Percentiles rank a stretch among this genome's conserved stretches.
These are phyloP conservation scores for Neocucurbitaria cava DNA, from an alignment of 2,329 filamentous ascomycete species.

Conservation along the genomic window DNA sequence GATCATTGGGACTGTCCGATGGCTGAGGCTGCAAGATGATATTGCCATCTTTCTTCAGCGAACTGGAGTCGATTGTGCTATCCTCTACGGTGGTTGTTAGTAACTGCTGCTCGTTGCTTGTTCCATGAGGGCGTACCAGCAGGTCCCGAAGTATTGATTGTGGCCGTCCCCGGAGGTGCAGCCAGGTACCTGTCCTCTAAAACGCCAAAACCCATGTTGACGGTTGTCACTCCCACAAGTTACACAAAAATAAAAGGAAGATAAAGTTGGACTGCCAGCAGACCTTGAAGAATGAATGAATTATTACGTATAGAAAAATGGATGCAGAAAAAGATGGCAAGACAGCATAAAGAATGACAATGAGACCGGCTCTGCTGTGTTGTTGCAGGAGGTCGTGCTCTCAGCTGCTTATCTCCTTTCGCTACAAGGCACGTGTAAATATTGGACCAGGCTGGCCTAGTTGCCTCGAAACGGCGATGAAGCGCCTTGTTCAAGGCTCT, in stretches of 20 bases:
- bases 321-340: background rate
- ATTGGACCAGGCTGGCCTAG: slow-evolving; percentile 5
- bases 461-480: slow-evolving; percentile 16
- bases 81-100: slow-evolving; percentile 14
- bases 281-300: slow-evolving; percentile 13
- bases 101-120: background rate
- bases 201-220: slow-evolving; percentile 41
- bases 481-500: slow-evolving; percentile 6
- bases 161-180: slow-evolving; percentile 40
- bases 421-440: slow-evolving; percentile 1
- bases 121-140: slow-evolving; percentile 7
- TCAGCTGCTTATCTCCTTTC: slow-evolving; percentile 12
- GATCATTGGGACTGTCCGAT: slow-evolving; percentile 89
- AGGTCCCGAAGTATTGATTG: slow-evolving; percentile 24
- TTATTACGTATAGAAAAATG: background rate
- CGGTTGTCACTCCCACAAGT: background rate
- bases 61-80: slow-evolving; percentile 18
- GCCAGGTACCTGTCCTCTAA: slow-evolving; percentile 40
- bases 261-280: slow-evolving; percentile 33
- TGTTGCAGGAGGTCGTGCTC: background rate
- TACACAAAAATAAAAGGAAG: background rate
- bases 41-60: slow-evolving; percentile 58
- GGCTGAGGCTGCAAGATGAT: slow-evolving; percentile 91
- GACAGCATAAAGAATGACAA: background rate
- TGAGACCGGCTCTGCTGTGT: slow-evolving; percentile 13